Base-by-base conservation (phyloP, 192 early-diverging fungal species). In the Geosiphon pyriformis region DNA sequence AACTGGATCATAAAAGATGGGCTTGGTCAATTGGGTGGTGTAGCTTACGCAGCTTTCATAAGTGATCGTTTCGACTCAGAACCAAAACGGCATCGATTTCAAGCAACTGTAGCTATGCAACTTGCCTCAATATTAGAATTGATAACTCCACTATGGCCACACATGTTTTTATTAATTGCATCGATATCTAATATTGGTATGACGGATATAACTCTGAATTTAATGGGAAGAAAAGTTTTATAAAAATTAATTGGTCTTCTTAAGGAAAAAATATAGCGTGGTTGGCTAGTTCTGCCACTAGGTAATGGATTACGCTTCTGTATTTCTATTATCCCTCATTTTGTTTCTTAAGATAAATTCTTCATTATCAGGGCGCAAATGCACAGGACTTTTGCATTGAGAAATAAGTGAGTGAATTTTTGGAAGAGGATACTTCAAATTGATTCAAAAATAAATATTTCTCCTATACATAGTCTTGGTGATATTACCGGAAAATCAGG, bases 1-100 rank as follows among this genome's bases (percentile, higher is more conserved):
- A 94, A 92, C 74, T 94, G 91, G 91, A 86, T 94, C 57, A 85
- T 94, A 70, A 94, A 94, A 77, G 92, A 94, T 67, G 92, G 92
- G 1, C 82, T 93, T 26, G 91, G 92, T 8, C 86, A 93, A 49
- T 76, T 93, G 0, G 91, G 91, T 25, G 92, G 91, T 23, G 91
- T 94, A 10, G 46, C 91, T 0, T 94, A 91, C 71, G 92, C 91
- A 1, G 88, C 85, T 6, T 76, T 83, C 59, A 80, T 92, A 1
- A 84, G 81, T 23, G 83, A 86, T 29, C 80, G 83, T 23, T 94
- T 94, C 59, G 92, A 94, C 67, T 85, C 89, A 17, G 85, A 89
- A 31, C 89, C 91, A 23, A 92, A 91, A 69, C 90, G 88, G 32
- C 88, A 85, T 74, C 83, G 90, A 30, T 92, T 93, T 73, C 83